Evolutionary conservation across 306 rosid genomes (phyloP).

Genomic region (Leucaena leucocephala): DNA sequence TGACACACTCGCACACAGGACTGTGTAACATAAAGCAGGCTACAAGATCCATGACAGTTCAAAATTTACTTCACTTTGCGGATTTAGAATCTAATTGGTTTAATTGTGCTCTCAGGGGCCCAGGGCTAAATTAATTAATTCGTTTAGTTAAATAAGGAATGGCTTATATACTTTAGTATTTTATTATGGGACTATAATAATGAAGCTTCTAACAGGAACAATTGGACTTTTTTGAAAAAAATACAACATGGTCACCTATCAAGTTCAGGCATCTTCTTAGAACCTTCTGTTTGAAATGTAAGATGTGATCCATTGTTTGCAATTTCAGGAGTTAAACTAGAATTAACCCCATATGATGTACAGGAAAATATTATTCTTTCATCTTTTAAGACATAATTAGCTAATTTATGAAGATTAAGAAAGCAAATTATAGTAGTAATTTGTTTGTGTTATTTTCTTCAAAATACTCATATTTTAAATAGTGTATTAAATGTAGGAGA

Average conservation of each 20-base stretch:
- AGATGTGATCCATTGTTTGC: no score
- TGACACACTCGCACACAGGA: neutral
- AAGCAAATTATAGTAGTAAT: no score
- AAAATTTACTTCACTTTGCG: conserved; percentile 33
- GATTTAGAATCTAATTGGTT: conserved; percentile 27
- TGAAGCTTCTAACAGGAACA: conserved; percentile 29
- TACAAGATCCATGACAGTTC: neutral
- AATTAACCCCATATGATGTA: no score
- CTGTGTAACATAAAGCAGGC: neutral
- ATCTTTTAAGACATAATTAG: no score
- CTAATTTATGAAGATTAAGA: no score
- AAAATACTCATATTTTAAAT: no score
- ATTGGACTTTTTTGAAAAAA: conserved; percentile 15
- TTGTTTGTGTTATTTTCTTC: no score
- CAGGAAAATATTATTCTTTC: no score
- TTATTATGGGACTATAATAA: conserved; percentile 11
- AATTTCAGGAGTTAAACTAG: no score
- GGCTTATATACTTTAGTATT: neutral
- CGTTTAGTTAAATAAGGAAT: conserved; percentile 5
- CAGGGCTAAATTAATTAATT: conserved; percentile 11
- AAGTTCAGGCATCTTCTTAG: conserved; percentile 14
- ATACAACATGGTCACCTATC: conserved; percentile 3
- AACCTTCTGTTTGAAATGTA: neutral
- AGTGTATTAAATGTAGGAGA: no score
- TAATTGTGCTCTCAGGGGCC: conserved; percentile 42